Conservation (phyloP, 192 early-diverging fungal species). For the Phlyctochytrium bullatum region DNA sequence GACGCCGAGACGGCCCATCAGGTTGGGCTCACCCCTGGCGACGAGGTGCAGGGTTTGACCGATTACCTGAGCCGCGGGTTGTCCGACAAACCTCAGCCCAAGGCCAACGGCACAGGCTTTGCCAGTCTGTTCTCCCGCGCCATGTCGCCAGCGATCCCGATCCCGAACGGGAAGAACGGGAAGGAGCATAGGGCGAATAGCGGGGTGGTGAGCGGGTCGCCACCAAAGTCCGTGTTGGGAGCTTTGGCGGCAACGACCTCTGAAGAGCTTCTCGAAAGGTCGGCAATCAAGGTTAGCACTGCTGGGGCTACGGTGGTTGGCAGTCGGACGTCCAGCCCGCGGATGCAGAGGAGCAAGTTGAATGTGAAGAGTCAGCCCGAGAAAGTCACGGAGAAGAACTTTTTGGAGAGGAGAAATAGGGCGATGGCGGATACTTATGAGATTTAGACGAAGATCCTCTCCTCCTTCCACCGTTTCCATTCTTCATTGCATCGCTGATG, state of each 20-base stretch:
- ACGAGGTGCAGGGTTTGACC: conserved; percentile 8
- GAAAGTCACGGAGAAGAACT: conserved; percentile 34
- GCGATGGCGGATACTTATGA: conserved; percentile 31
- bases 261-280: conserved; percentile 6
- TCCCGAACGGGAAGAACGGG: conserved; percentile 2
- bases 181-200: not conserved
- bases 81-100: conserved; percentile 23
- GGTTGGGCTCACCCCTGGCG: conserved; percentile 1
- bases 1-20: conserved; percentile 27
- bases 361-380: conserved; percentile 13
- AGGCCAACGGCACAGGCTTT: conserved; percentile 5
- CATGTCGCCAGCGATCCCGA: conserved; percentile 15
- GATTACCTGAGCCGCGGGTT: conserved; percentile 14
- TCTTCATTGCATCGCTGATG: not conserved
- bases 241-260: conserved; percentile 12
- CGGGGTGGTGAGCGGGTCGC: not conserved
- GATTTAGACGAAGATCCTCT: conserved; percentile 4
- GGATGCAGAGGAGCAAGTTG: not conserved
- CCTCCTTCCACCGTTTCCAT: not conserved
- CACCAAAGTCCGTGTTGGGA: not conserved
- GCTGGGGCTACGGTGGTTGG: not conserved
- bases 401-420: conserved; percentile 36
- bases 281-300: conserved; percentile 11
- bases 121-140: conserved; percentile 24
- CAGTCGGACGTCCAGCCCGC: not conserved